Conservation (phyloP, 495 filamentous ascomycete species). For the Lophium mytilinum region DNA sequence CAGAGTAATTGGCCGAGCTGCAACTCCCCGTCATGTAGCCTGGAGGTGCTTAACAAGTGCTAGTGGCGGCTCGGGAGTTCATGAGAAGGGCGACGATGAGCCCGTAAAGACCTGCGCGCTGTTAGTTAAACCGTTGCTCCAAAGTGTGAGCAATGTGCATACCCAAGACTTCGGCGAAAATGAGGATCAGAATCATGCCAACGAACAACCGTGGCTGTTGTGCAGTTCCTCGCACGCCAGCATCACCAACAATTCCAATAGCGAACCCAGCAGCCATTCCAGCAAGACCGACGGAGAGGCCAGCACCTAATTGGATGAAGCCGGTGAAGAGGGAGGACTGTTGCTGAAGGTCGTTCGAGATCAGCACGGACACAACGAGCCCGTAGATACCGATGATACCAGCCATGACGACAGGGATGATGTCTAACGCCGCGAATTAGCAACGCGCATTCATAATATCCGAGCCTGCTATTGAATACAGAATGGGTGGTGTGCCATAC, state of each 20-base stretch:
- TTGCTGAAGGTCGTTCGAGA: slow-evolving; percentile 86
- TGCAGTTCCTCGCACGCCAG: slow-evolving; percentile 95
- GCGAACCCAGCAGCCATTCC: slow-evolving; percentile 97
- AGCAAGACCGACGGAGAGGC: slow-evolving; percentile 90
- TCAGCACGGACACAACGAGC: slow-evolving; percentile 94
- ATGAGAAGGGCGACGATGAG: slow-evolving; percentile 97
- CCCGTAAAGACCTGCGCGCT: slow-evolving; percentile 75
- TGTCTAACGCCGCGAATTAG: slow-evolving; percentile 52
- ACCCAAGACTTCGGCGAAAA: slow-evolving; percentile 99
- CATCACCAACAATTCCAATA: slow-evolving; percentile 98
- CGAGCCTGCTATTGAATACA: not conserved
- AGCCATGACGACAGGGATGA: slow-evolving; percentile 99
- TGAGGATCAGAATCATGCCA: slow-evolving; percentile 99
- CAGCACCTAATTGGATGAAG: slow-evolving; percentile 96
- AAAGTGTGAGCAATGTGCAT: slow-evolving; percentile 28
- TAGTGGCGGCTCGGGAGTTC: slow-evolving; percentile 56
- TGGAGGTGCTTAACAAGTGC: not conserved
- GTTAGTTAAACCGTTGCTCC: not conserved
- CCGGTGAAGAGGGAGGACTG: slow-evolving; percentile 78
- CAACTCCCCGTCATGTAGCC: not conserved
- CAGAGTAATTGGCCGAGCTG: slow-evolving; percentile 2
- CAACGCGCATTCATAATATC: not conserved
- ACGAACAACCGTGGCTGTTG: slow-evolving; percentile 97
- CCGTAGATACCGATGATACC: slow-evolving; percentile 99
- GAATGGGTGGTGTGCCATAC: slow-evolving; percentile 47